Evolutionary conservation across 306 rosid species (phyloP).

Genomic region (Castanea crenata): DNA sequence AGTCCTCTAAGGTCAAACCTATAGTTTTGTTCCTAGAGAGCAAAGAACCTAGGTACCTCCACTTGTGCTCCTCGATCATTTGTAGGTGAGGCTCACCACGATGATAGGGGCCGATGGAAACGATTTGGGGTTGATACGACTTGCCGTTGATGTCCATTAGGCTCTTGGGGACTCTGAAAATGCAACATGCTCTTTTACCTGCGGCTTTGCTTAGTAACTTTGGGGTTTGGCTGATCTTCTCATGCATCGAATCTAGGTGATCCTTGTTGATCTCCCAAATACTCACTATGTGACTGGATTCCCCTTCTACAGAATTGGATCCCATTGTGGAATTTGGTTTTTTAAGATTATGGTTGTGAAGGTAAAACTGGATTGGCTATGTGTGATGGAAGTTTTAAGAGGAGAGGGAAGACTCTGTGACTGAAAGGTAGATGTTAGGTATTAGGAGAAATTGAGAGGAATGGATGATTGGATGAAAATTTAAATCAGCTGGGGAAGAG

Average conservation of each 20-base stretch:
- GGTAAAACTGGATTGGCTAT: background rate
- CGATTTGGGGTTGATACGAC: conserved; percentile 40
- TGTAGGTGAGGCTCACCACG: conserved; percentile 12
- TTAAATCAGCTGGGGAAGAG: too few species aligned
- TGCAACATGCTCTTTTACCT: conserved; percentile 28
- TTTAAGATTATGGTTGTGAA: background rate
- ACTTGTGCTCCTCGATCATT: conserved; percentile 46
- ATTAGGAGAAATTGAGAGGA: too few species aligned
- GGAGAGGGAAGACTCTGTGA: too few species aligned
- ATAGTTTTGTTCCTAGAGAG: conserved; percentile 10
- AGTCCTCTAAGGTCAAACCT: conserved; percentile 8
- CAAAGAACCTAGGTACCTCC: conserved; percentile 29
- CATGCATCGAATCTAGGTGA: conserved; percentile 17
- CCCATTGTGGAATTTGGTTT: background rate
- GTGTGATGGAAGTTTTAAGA: background rate
- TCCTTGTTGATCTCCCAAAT: conserved; percentile 12
- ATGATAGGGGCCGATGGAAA: conserved; percentile 49
- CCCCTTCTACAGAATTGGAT: background rate
- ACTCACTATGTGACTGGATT: background rate
- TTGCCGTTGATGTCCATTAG: conserved; percentile 28
- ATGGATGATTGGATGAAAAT: too few species aligned
- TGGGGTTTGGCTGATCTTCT: conserved; percentile 31
- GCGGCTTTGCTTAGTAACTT: conserved; percentile 28
- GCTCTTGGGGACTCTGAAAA: conserved; percentile 36
- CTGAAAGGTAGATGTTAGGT: too few species aligned